These are phyloP conservation scores for Rasamsonia emersonii DNA, from an alignment of 2,329 filamentous ascomycete species.

Conservation along the genomic window DNA sequence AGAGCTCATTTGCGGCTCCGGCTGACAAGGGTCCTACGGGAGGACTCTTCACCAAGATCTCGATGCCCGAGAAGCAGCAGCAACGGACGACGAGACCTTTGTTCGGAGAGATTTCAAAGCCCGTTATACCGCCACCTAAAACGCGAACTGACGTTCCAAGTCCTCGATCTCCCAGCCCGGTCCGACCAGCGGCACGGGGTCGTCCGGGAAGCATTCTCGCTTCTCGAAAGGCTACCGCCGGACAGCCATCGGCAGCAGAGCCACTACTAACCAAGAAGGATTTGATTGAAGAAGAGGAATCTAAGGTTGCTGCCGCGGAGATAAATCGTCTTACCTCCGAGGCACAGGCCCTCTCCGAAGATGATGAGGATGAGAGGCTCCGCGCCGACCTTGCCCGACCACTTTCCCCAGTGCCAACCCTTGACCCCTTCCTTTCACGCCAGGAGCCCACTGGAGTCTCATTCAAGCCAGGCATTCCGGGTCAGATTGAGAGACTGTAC, in stretches of 20 bases:
- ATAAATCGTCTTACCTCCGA: slow-evolving; percentile 26
- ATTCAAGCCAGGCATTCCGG: slow-evolving; percentile 39
- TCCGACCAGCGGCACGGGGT: slow-evolving; percentile 24
- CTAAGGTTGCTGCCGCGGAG: slow-evolving; percentile 21
- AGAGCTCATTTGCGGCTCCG: slow-evolving; percentile 36
- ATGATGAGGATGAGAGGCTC: slow-evolving; percentile 41
- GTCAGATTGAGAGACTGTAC: slow-evolving; percentile 42
- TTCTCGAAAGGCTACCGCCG: slow-evolving; percentile 25
- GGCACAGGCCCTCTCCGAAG: slow-evolving; percentile 31
- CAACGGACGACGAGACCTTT: slow-evolving; percentile 23
- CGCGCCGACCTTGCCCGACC: slow-evolving; percentile 37
- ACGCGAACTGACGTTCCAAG: slow-evolving; percentile 23
- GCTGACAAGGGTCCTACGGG: slow-evolving; percentile 29
- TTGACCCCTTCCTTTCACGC: slow-evolving; percentile 42
- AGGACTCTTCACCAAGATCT: slow-evolving; percentile 32
- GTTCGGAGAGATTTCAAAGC: slow-evolving; percentile 39
- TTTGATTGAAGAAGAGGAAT: slow-evolving; percentile 18
- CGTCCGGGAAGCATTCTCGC: slow-evolving; percentile 30
- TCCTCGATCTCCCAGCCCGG: slow-evolving; percentile 39
- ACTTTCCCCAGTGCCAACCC: slow-evolving; percentile 32
- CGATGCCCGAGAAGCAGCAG: slow-evolving; percentile 20
- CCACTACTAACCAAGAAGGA: slow-evolving; percentile 15
- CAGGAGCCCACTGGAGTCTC: slow-evolving; percentile 38
- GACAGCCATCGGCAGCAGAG: slow-evolving; percentile 3
- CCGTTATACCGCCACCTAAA: slow-evolving; percentile 28